Conservation (phyloP, 305 asterid species). For the Stenogyne calaminthoides region DNA sequence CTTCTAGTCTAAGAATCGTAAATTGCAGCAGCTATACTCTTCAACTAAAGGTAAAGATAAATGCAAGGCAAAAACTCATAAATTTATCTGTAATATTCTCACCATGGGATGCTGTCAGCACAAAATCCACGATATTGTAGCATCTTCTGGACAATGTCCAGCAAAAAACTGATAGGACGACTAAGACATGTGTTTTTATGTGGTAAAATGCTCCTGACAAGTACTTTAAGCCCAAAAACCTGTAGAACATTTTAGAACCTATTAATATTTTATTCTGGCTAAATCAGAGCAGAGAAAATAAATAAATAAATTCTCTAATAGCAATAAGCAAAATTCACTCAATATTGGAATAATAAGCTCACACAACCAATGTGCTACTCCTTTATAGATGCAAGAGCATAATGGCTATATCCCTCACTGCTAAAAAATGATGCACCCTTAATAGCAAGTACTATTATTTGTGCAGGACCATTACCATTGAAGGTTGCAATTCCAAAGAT, state of each 20-base stretch:
- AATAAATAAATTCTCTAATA: conserved; percentile 6
- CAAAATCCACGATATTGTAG: conserved; percentile 54
- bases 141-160: conserved; percentile 62
- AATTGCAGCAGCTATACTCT: background rate
- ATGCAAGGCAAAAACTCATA: conserved; percentile 11
- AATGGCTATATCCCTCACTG: conserved; percentile 16
- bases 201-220: conserved; percentile 79
- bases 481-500: conserved; percentile 19
- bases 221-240: conserved; percentile 87
- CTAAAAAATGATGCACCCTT: conserved; percentile 10
- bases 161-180: conserved; percentile 59
- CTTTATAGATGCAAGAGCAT: conserved; percentile 20
- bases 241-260: conserved; percentile 38
- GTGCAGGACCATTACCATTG: conserved; percentile 22
- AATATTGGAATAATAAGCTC: conserved; percentile 15
- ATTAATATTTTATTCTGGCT: conserved; percentile 23
- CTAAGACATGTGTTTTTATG: conserved; percentile 41
- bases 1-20: conserved; percentile 15
- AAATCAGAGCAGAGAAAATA: conserved; percentile 27
- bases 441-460: conserved; percentile 18
- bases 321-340: background rate
- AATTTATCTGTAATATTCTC: conserved; percentile 33
- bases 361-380: conserved; percentile 7
- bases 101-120: conserved; percentile 60
- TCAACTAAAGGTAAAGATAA: conserved; percentile 18